These are phyloP conservation scores for Gorgonomyces haynaldii DNA, from an alignment of 192 early-diverging fungal species.

Conservation along the genomic window DNA sequence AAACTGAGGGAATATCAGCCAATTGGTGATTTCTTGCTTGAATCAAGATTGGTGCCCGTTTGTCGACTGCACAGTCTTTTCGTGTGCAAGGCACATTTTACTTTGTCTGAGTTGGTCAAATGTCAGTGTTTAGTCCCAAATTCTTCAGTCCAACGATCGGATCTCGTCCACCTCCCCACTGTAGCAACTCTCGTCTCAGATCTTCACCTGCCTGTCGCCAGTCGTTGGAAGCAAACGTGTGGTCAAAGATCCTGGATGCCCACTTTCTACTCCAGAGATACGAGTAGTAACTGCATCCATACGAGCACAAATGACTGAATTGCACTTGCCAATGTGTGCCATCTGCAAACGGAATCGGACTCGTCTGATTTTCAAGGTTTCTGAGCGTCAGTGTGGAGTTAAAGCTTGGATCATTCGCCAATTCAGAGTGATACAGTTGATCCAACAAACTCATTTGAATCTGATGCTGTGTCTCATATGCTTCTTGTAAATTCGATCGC, in stretches of 20 bases:
- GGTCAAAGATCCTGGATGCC: constrained; percentile 55
- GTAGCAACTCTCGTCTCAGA: constrained; percentile 59
- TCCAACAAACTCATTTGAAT: constrained; percentile 85
- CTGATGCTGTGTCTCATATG: constrained; percentile 76
- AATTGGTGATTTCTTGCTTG: too few species aligned
- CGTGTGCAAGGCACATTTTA: too few species aligned
- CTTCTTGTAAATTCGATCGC: constrained; percentile 40
- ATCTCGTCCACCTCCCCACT: constrained; percentile 89
- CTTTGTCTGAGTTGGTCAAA: too few species aligned
- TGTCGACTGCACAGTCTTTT: too few species aligned
- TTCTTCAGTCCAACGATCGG: constrained; percentile 58
- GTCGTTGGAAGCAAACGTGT: constrained; percentile 20
- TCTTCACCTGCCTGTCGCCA: constrained; percentile 37
- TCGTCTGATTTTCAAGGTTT: constrained; percentile 44
- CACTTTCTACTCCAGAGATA: constrained; percentile 82
- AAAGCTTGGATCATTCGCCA: constrained; percentile 28
- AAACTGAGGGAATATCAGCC: too few species aligned
- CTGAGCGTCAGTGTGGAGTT: constrained; percentile 45
- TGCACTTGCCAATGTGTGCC: constrained; percentile 81
- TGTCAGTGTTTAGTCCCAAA: too few species aligned
- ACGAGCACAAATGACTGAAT: constrained; percentile 83
- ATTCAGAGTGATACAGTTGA: constrained; percentile 71
- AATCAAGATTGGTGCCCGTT: too few species aligned
- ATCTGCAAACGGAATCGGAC: constrained; percentile 58
- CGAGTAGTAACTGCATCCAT: constrained; percentile 90